Percentiles rank a stretch among this genome's conserved stretches.
These are phyloP conservation scores for Ceratocystis huliohia DNA, from an alignment of 2,329 filamentous ascomycete species.

Conservation along the genomic window DNA sequence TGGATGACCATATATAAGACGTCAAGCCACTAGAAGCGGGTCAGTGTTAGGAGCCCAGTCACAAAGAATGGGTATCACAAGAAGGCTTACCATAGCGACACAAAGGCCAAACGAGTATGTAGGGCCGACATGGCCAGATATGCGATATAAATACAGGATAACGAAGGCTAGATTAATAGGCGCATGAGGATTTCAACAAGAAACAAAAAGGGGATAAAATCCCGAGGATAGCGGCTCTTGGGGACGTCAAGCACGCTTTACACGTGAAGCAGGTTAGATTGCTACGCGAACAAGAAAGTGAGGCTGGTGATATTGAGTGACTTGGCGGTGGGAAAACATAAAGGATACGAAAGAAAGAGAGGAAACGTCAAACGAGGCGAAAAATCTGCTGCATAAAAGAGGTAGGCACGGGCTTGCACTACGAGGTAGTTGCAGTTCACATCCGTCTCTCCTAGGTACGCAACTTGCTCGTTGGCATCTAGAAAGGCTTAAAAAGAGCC, in stretches of 20 bases:
- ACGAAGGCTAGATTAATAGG: background rate
- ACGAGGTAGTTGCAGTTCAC: background rate
- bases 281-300: background rate
- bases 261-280: background rate
- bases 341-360: background rate
- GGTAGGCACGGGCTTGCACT: background rate
- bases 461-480: background rate
- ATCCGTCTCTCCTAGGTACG: background rate
- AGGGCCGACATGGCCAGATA: slow-evolving; percentile 11
- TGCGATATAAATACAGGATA: background rate
- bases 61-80: no score
- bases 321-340: background rate
- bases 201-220: background rate
- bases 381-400: background rate
- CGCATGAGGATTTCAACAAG: background rate
- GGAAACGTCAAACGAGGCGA: background rate
- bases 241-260: background rate
- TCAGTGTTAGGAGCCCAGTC: background rate
- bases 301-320: background rate
- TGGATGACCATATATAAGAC: slow-evolving; percentile 16
- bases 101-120: slow-evolving; percentile 15
- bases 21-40: slow-evolving; percentile 11
- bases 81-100: slow-evolving; percentile 16
- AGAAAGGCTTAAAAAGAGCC: background rate
- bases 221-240: background rate